Percentiles rank a stretch among this genome's conserved stretches.
Conservation (phyloP, 805 yeast species). For the Lipomyces yamadae region DNA sequence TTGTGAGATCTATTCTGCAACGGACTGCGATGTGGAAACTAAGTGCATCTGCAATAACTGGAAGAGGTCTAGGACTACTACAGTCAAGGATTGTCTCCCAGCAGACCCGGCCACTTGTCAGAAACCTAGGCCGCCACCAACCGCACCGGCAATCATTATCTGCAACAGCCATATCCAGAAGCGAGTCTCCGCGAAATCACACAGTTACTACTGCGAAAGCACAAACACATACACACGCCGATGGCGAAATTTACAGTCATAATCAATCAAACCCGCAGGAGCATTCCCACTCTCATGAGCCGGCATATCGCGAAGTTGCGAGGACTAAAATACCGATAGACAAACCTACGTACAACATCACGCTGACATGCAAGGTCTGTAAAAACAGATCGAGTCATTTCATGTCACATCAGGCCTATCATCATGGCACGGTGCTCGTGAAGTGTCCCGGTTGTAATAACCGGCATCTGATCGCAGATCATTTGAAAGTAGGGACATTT, state of each 20-base stretch:
- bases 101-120: background rate
- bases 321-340: slow-evolving; percentile 50
- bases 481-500: slow-evolving; percentile 55
- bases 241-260: slow-evolving; percentile 13
- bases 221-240: slow-evolving; percentile 14
- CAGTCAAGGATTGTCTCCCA: background rate
- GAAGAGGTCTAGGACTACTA: background rate
- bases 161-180: background rate
- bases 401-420: slow-evolving; percentile 92
- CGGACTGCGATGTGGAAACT: slow-evolving; percentile 1
- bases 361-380: slow-evolving; percentile 92
- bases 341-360: slow-evolving; percentile 80
- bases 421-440: slow-evolving; percentile 80
- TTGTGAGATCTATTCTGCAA: background rate
- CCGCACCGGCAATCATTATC: background rate
- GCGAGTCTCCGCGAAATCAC: background rate
- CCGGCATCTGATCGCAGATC: slow-evolving; percentile 91
- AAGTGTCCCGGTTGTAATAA: slow-evolving; percentile 91
- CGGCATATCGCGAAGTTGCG: slow-evolving; percentile 13
- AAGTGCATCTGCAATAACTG: background rate
- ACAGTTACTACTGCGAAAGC: background rate
- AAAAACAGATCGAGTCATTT: slow-evolving; percentile 81
- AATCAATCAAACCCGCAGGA: slow-evolving; percentile 20
- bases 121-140: background rate
- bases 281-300: background rate